A percentile compares a stretch with the other conserved stretches of the same genome.
Evolutionary conservation across 148 eudicot species (phyloP).

Genomic region (Rhododendron mucronatum): DNA sequence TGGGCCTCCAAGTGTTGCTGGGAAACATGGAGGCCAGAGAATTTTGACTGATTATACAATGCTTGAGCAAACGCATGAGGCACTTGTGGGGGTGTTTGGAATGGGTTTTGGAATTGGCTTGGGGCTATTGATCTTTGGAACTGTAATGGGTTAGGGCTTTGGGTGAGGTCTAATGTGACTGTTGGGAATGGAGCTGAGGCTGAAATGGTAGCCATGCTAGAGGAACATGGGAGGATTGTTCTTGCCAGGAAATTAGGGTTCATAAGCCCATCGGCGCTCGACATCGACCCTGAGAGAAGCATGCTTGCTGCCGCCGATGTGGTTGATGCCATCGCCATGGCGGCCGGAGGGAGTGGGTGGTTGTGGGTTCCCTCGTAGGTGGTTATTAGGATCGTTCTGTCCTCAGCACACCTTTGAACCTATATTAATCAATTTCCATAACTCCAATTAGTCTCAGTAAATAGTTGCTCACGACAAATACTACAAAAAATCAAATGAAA

Average conservation of each 20-base stretch:
- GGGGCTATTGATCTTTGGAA: constrained; percentile 30
- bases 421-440: constrained; percentile 23
- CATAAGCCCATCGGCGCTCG: constrained; percentile 68
- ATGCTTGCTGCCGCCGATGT: constrained; percentile 86
- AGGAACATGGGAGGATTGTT: constrained; percentile 65
- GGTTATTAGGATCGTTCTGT: constrained; percentile 66
- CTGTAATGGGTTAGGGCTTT: constrained; percentile 42
- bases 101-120: constrained; percentile 49
- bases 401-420: constrained; percentile 98
- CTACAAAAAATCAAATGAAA: too few relatives aligned
- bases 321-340: constrained; percentile 91
- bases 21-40: constrained; percentile 71
- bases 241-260: constrained; percentile 77
- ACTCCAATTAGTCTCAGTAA: not conserved
- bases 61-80: constrained; percentile 49
- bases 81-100: constrained; percentile 15
- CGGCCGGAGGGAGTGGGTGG: constrained; percentile 91
- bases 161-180: constrained; percentile 83
- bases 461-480: not conserved
- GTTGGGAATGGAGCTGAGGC: constrained; percentile 97
- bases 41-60: constrained; percentile 56
- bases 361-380: constrained; percentile 92
- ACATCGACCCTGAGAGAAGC: constrained; percentile 91
- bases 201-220: constrained; percentile 88
- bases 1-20: constrained; percentile 22